Conservation (phyloP, 768 basidiomycete species). For the Rubroboletus satanas region DNA sequence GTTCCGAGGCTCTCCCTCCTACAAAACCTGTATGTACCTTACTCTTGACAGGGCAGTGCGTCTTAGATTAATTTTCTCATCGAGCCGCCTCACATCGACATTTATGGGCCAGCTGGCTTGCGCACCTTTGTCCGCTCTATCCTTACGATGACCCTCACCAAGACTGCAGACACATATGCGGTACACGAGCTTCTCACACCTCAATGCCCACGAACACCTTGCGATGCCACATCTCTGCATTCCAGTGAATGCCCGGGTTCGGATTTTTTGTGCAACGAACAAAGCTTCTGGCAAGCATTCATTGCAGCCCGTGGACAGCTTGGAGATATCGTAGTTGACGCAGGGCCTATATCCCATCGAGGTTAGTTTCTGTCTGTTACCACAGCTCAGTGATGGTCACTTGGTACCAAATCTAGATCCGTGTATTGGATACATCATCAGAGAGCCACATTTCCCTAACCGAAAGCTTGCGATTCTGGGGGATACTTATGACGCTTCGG, state of each 20-base stretch:
- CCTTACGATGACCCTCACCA: constrained; percentile 63
- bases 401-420: constrained; percentile 47
- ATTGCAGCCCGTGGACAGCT: constrained; percentile 35
- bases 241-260: constrained; percentile 59
- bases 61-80: not conserved
- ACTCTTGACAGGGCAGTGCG: not conserved
- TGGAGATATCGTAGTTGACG: constrained; percentile 56
- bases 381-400: not conserved
- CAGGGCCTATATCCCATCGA: constrained; percentile 73
- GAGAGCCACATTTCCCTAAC: constrained; percentile 45
- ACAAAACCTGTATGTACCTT: constrained; percentile 11
- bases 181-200: constrained; percentile 73
- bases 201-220: constrained; percentile 52
- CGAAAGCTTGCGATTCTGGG: constrained; percentile 76
- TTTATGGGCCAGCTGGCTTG: constrained; percentile 79
- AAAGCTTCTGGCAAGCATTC: constrained; percentile 68
- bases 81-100: constrained; percentile 52
- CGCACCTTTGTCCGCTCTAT: constrained; percentile 70
- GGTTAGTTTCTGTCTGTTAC: constrained; percentile 39
- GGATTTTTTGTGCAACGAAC: constrained; percentile 50
- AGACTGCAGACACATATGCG: constrained; percentile 57
- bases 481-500: constrained; percentile 65
- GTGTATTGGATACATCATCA: constrained; percentile 75
- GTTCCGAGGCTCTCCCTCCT: constrained; percentile 6
- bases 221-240: constrained; percentile 48